Percentiles rank a stretch among this genome's conserved stretches.
These are phyloP conservation scores for Lachnellula hyalina DNA, from an alignment of 2,329 filamentous ascomycete species.

Conservation along the genomic window DNA sequence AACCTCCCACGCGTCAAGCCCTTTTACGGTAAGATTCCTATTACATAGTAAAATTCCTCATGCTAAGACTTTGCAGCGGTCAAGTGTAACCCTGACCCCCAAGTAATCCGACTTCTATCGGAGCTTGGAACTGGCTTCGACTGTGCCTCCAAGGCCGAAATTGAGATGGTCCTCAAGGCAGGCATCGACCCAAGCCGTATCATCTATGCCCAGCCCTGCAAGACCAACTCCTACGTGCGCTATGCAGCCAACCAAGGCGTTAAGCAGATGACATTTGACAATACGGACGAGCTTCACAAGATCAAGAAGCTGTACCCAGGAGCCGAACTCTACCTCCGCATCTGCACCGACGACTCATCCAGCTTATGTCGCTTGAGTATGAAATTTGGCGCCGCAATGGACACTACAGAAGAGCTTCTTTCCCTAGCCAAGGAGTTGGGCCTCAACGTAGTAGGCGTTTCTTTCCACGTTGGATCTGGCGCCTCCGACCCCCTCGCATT, in stretches of 20 bases:
- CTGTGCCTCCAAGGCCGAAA: constrained; percentile 96
- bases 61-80: constrained; percentile 56
- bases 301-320: constrained; percentile 86
- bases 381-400: constrained; percentile 92
- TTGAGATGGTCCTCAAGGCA: constrained; percentile 80
- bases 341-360: constrained; percentile 91
- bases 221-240: constrained; percentile 96
- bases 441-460: constrained; percentile 90
- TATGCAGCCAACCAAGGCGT: constrained; percentile 81
- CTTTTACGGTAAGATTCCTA: constrained; percentile 70
- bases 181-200: constrained; percentile 84
- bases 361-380: constrained; percentile 92
- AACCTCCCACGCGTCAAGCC: constrained; percentile 89
- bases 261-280: constrained; percentile 99
- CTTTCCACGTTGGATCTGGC: constrained; percentile 96
- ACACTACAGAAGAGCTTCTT: constrained; percentile 72
- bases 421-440: constrained; percentile 73
- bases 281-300: constrained; percentile 96
- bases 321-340: constrained; percentile 89
- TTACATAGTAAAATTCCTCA: neutral
- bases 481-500: constrained; percentile 92
- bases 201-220: constrained; percentile 99
- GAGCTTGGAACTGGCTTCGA: constrained; percentile 92
- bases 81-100: constrained; percentile 95
- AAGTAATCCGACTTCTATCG: constrained; percentile 81